These are phyloP conservation scores for Polytrichum commune DNA, from an alignment of 225 moss, liverwort and hornwort genomes.

Conservation along the genomic window DNA sequence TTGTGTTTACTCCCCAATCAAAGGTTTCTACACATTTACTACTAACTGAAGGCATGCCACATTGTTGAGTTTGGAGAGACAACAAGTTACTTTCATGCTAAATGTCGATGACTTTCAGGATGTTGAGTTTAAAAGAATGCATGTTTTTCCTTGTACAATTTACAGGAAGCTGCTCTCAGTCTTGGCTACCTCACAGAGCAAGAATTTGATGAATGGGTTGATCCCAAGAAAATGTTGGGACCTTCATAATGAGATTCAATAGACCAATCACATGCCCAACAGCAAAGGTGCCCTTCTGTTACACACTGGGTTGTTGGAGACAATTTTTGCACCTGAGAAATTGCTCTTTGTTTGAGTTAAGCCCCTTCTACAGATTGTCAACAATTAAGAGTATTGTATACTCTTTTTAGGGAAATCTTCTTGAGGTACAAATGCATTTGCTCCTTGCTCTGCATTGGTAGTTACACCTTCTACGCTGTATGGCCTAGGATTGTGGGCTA, in stretches of 20 bases:
- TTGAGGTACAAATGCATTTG: no score
- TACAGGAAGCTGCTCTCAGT: slow-evolving; percentile 66
- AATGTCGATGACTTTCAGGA: no score
- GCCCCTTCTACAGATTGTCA: slow-evolving; percentile 10
- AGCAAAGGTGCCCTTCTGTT: slow-evolving; percentile 6
- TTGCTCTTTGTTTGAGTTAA: slow-evolving; percentile 9
- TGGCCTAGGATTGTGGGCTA: no score
- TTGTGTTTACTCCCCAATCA: no score
- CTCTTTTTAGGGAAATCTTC: no score
- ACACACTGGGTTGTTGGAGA: slow-evolving; percentile 7
- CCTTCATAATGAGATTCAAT: slow-evolving; percentile 31
- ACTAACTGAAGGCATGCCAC: no score
- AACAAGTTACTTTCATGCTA: no score
- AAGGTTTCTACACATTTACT: no score
- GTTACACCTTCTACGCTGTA: no score
- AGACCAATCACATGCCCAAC: slow-evolving; percentile 4
- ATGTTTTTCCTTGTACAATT: not conserved
- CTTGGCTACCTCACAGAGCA: slow-evolving; percentile 74
- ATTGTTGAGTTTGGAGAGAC: no score
- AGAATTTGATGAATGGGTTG: slow-evolving; percentile 84
- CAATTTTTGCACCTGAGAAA: slow-evolving; percentile 19
- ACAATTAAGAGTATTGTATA: not conserved
- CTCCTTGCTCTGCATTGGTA: no score
- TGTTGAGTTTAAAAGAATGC: not conserved
- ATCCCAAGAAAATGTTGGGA: slow-evolving; percentile 86